Evolutionary conservation across 768 basidiomycete species (phyloP), one percentile per base, ranked within the genome.

Genomic region (Cystoderma amianthinum): DNA sequence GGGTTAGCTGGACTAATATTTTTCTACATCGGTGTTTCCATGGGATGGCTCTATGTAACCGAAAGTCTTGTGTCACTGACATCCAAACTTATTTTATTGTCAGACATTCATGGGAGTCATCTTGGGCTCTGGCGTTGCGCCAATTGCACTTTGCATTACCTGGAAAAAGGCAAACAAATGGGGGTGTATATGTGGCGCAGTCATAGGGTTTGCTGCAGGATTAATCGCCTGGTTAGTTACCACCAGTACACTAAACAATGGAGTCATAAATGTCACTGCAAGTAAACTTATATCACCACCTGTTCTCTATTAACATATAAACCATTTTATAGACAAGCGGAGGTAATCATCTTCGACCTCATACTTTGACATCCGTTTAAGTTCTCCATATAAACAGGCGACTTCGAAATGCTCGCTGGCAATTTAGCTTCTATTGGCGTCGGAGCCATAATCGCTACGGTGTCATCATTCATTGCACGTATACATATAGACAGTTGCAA

Each of bases 91-190:
- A 9, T 41, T 12, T 12, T 9, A 10, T 34, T 7, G 17, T 15
- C 43, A 87, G 85, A 85, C 82, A 4, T 88, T 89, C 60, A 90
- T 90, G 87, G 89, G 90, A 2, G 84, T 88, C 37, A 76, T 89
- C 28, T 73, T 91, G 10, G 89, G 92, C 2, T 85, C 82, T 2
- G 90, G 76, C 2, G 93, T 95, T 38, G 84, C 83, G 3, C 89
- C 90, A 1, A 88, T 94, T 48, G 92, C 91, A 0, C 67, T 91
- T 16, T 85, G 80, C 48, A 78, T 94, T 41, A 84, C 87, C 2
- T 93, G 90, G 88, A 73, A 65, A 44, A 84, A 80, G 54, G 87
- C 90, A 17, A 96, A 90, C 64, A 87, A 85, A 55, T 76, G 73
- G 62, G 94, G 88, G 5, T 90, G 88, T 55, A 74, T 92, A 40